Percentiles rank a stretch among this genome's conserved stretches.
Evolutionary conservation across 73 alveolate genomes (phyloP).

Genomic region (Paramecium tetraurelia): DNA sequence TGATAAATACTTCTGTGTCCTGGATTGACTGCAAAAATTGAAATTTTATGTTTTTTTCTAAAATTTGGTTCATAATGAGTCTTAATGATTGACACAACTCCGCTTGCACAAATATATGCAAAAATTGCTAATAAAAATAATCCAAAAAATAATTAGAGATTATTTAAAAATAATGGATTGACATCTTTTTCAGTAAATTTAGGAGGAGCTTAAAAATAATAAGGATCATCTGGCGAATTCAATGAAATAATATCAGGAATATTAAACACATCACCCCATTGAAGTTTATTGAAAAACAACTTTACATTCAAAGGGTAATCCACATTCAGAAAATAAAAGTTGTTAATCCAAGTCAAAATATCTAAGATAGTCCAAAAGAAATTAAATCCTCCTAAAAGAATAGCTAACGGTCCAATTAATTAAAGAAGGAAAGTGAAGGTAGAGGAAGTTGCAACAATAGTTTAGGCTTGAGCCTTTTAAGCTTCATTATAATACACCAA

Average conservation of each 20-base stretch:
- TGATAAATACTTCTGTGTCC: not conserved
- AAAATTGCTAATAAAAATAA: not conserved
- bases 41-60: not conserved
- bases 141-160: not conserved
- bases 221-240: constrained; percentile 13
- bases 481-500: not conserved
- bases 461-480: not conserved
- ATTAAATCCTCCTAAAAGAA: not conserved
- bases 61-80: not conserved
- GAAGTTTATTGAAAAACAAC: not conserved
- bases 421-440: not conserved
- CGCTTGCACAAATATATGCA: not conserved
- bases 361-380: not conserved
- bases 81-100: not conserved
- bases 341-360: not conserved
- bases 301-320: not conserved
- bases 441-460: not conserved
- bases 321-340: not conserved
- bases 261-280: not conserved
- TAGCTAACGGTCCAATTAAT: not conserved
- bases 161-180: not conserved
- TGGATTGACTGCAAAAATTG: not conserved
- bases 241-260: not conserved
- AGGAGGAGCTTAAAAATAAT: not conserved
- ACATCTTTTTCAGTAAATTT: not conserved